Evolutionary conservation across 495 filamentous ascomycete genomes (phyloP), one percentile per base, ranked within the genome.

Genomic region (Cercophora sp.): DNA sequence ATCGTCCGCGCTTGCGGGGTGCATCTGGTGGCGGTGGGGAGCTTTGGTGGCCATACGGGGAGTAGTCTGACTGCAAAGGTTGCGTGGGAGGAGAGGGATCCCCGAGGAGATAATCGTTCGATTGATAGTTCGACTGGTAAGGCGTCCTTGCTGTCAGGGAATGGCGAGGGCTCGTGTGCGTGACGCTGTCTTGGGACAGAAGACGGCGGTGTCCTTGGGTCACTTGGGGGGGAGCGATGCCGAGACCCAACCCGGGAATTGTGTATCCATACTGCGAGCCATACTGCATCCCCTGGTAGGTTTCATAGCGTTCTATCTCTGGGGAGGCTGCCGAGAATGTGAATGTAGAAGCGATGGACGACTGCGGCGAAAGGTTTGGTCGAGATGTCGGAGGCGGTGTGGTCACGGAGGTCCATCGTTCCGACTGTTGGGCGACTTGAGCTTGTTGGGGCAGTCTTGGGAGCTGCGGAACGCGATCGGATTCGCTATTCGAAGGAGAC

Each of bases 71-170:
- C 35, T 31, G 48, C 13, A 41, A 16, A 2, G 22, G 34, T 15
- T 40, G 36, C 48, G 10, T 41, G 23, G 15, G 8, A 4, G 16
- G 23, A 3, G 23, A 20, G 5, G 48, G 48, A 31, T 16, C 42
- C 35, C 48, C 48, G 8, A 51, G 36, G 8, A 51, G 48, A 20
- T 41, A 41, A 25, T 51, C 48, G 35, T 41, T 39, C 0, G 48
- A 40, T 5, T 51, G 48, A 16, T 51, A 51, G 35, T 41, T 39
- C 0, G 48, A 40, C 9, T 51, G 48, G 24, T 51, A 51, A 9
- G 35, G 36, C 11, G 48, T 51, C 16, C 26, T 40, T 4, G 48
- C 35, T 18, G 48, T 51, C 15, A 41, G 35, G 18, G 36, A 24
- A 11, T 34, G 18, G 10, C 26, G 23, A 18, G 48, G 48, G 23